phyloP scores from a whole-genome alignment of 306 rosid species.

The Glycine tomentella region DNA sequence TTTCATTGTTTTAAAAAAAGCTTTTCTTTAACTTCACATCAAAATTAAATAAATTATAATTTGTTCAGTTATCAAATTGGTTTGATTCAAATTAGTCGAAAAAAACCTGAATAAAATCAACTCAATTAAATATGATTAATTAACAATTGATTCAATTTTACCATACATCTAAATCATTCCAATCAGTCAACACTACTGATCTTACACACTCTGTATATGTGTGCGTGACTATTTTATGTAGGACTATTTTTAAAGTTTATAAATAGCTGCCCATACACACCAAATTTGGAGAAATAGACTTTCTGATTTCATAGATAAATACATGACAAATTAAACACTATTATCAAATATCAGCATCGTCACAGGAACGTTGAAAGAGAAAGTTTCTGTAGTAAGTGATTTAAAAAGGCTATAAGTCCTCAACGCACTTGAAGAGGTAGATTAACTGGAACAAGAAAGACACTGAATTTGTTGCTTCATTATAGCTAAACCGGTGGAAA shows the following conservation, averaged over 20 bases:
- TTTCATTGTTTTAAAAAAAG: too few relatives aligned
- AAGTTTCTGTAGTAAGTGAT: constrained; percentile 45
- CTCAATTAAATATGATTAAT: too few relatives aligned
- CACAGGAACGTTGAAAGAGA: constrained; percentile 42
- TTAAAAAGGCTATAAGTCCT: constrained; percentile 50
- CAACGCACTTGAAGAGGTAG: constrained; percentile 39
- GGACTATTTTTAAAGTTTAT: neutral
- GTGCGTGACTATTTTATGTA: neutral
- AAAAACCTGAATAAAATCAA: too few relatives aligned
- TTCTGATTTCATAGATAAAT: constrained; percentile 35
- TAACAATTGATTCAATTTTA: too few relatives aligned
- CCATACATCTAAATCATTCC: neutral
- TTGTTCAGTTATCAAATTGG: too few relatives aligned
- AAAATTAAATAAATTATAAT: too few relatives aligned
- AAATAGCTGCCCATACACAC: neutral
- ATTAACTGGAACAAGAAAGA: constrained; percentile 52
- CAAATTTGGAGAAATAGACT: constrained; percentile 25
- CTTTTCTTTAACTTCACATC: too few relatives aligned
- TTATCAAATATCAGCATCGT: constrained; percentile 34
- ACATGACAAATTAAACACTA: constrained; percentile 25
- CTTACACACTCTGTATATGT: too few relatives aligned
- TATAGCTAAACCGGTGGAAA: constrained; percentile 47
- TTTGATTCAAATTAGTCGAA: too few relatives aligned
- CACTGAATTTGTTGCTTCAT: constrained; percentile 45
- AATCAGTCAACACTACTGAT: neutral